phyloP scores from a whole-genome alignment of 2,329 filamentous ascomycete species.

The Thelonectria rubi region DNA sequence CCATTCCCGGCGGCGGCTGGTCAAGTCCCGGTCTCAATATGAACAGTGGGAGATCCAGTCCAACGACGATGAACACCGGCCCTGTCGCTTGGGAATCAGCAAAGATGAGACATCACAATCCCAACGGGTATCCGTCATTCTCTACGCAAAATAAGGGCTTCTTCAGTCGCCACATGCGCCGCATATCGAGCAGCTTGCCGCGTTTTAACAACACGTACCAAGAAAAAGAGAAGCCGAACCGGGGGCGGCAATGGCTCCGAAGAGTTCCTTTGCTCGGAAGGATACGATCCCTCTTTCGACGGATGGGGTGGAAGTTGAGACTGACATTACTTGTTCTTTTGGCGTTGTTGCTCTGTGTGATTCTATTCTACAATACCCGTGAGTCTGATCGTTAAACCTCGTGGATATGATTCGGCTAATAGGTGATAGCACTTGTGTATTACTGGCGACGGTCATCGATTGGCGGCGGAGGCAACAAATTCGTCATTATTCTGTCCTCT shows the following conservation, averaged over 20 bases:
- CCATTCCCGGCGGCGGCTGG: slow-evolving; percentile 86
- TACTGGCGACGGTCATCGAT: slow-evolving; percentile 76
- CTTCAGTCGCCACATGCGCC: slow-evolving; percentile 84
- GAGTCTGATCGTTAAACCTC: not conserved
- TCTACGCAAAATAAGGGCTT: slow-evolving; percentile 85
- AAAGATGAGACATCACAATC: slow-evolving; percentile 77
- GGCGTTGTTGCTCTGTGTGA: slow-evolving; percentile 67
- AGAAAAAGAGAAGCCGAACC: slow-evolving; percentile 80
- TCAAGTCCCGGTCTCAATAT: slow-evolving; percentile 81
- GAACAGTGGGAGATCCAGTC: slow-evolving; percentile 75
- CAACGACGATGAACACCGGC: slow-evolving; percentile 64
- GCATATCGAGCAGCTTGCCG: slow-evolving; percentile 81
- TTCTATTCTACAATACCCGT: slow-evolving; percentile 77
- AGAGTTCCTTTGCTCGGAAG: slow-evolving; percentile 58
- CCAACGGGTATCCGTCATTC: slow-evolving; percentile 81
- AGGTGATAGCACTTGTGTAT: slow-evolving; percentile 58
- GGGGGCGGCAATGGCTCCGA: slow-evolving; percentile 63
- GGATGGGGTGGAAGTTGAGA: slow-evolving; percentile 72
- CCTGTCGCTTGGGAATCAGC: slow-evolving; percentile 83
- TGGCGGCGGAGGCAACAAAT: slow-evolving; percentile 87
- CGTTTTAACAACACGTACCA: slow-evolving; percentile 73
- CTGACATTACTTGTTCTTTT: slow-evolving; percentile 68
- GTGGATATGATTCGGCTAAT: not conserved
- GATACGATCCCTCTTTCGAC: slow-evolving; percentile 55
- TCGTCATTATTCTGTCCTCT: slow-evolving; percentile 90